Base-by-base conservation (phyloP, 2,329 filamentous ascomycete genomes). In the Mollisiaceae sp. region DNA sequence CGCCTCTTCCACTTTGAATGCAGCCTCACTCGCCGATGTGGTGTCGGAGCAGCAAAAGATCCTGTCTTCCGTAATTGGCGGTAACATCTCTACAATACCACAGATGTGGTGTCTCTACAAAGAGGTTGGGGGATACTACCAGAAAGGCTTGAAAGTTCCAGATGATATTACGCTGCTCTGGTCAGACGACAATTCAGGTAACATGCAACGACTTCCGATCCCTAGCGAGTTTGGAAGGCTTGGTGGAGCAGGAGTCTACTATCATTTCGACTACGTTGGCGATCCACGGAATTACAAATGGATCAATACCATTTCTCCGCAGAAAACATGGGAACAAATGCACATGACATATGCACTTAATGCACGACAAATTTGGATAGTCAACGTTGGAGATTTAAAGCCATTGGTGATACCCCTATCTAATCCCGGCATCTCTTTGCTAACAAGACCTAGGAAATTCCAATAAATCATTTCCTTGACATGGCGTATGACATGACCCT, bases 41-140 rank as follows among this genome's bases (percentile, higher is more conserved):
- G 86, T 91, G 8, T 70, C 80, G 2, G 82, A 85, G 41, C 88
- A 91, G 74, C 82, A 85, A 63, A 74, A 82, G 14, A 88, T 88
- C 65, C 80, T 89, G 43, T 61, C 58, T 38, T 79, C 79, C 36
- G 81, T 83, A 1, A 82, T 89, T 0, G 81, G 80, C 5, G 79
- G 66, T 1, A 69, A 69, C 24, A 78, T 75, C 2, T 77, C 80
- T 6, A 76, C 75, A 1, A 78, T 83, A 39, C 88, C 89, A 14
- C 88, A 91, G 76, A 83, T 88, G 77, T 91, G 89, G 88, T 90
- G 88, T 70, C 77, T 91, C 63, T 92, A 91, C 77, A 91, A 91
- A 73, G 89, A 92, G 74, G 88, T 92, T 2, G 87, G 88, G 77
- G 84, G 84, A 15, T 91, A 91, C 73, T 85, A 88, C 61, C 85